phyloP scores from a whole-genome alignment of 2,329 filamentous ascomycete species.

The Xylariaceae sp. region DNA sequence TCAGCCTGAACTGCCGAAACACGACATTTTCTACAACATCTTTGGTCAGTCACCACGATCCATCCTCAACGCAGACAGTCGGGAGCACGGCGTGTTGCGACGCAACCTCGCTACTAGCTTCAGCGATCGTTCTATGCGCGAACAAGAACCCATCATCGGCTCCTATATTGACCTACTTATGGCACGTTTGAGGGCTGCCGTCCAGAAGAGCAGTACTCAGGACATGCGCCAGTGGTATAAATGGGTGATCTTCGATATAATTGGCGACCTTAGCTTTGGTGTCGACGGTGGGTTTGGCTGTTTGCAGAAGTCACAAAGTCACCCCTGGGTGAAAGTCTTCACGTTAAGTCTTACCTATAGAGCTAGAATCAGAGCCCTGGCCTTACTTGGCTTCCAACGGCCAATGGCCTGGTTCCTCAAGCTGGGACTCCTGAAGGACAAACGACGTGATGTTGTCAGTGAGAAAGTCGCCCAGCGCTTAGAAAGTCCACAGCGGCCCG shows the following conservation, averaged over 20 bases:
- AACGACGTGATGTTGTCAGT: slow-evolving; percentile 18
- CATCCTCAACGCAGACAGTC: slow-evolving; percentile 29
- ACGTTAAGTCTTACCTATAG: slow-evolving; percentile 21
- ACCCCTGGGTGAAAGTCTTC: slow-evolving; percentile 34
- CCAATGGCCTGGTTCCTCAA: slow-evolving; percentile 8
- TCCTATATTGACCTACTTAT: slow-evolving; percentile 35
- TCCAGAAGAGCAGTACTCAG: slow-evolving; percentile 2
- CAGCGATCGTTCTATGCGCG: slow-evolving; percentile 35
- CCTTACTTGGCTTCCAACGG: slow-evolving; percentile 6
- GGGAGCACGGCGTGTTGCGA: slow-evolving; percentile 33
- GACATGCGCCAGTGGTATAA: slow-evolving; percentile 38
- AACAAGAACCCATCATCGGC: slow-evolving; percentile 38
- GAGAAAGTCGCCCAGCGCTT: slow-evolving; percentile 28
- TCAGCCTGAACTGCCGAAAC: slow-evolving; percentile 31
- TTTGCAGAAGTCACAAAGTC: slow-evolving; percentile 30
- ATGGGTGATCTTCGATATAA: slow-evolving; percentile 39
- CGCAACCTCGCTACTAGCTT: slow-evolving; percentile 37
- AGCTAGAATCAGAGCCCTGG: slow-evolving; percentile 11
- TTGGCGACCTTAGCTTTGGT: slow-evolving; percentile 44
- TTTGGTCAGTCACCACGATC: slow-evolving; percentile 23
- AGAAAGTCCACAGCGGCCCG: slow-evolving; percentile 25
- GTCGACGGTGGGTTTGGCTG: slow-evolving; percentile 35
- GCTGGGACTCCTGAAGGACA: slow-evolving; percentile 1
- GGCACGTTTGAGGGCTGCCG: slow-evolving; percentile 20
- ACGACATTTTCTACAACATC: slow-evolving; percentile 24